These are phyloP conservation scores for Leptographium radiaticola DNA, from an alignment of 2,329 filamentous ascomycete species.

Conservation along the genomic window DNA sequence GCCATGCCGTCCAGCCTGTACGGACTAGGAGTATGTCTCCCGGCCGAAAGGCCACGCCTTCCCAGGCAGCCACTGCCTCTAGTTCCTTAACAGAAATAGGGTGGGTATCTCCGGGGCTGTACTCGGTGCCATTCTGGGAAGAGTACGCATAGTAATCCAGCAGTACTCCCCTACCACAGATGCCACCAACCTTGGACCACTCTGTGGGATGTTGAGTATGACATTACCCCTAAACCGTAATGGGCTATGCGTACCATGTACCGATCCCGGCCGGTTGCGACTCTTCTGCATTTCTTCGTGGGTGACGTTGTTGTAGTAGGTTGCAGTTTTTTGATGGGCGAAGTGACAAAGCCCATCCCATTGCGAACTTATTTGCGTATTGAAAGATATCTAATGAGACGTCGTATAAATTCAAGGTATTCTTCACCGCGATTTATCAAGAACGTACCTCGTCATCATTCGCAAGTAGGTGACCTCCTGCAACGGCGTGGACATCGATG, in stretches of 20 bases:
- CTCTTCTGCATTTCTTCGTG: neutral
- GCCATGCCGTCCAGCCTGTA: conserved; percentile 34
- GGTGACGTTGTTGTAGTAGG: neutral
- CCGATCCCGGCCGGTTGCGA: neutral
- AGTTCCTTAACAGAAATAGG: conserved; percentile 29
- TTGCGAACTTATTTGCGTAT: conserved; percentile 31
- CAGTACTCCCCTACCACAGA: conserved; percentile 35
- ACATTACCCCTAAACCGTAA: too few species aligned
- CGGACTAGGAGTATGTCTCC: conserved; percentile 46
- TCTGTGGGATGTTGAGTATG: neutral
- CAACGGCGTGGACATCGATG: neutral
- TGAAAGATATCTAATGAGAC: conserved; percentile 16
- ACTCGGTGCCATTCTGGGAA: conserved; percentile 19
- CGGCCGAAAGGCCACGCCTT: conserved; percentile 26
- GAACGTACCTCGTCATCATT: neutral
- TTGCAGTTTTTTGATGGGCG: conserved; percentile 11
- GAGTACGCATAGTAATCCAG: conserved; percentile 39
- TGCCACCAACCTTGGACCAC: conserved; percentile 24
- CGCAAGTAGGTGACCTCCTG: neutral
- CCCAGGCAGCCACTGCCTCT: conserved; percentile 27
- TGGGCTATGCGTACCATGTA: too few species aligned
- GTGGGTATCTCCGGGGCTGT: conserved; percentile 23
- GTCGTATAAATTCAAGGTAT: too few species aligned
- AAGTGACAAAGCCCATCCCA: conserved; percentile 33
- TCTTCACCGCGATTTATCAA: too few species aligned